Percentiles rank a stretch among this genome's conserved stretches.
Conservation (phyloP, 148 eudicot species). For the Cornus kousa region DNA sequence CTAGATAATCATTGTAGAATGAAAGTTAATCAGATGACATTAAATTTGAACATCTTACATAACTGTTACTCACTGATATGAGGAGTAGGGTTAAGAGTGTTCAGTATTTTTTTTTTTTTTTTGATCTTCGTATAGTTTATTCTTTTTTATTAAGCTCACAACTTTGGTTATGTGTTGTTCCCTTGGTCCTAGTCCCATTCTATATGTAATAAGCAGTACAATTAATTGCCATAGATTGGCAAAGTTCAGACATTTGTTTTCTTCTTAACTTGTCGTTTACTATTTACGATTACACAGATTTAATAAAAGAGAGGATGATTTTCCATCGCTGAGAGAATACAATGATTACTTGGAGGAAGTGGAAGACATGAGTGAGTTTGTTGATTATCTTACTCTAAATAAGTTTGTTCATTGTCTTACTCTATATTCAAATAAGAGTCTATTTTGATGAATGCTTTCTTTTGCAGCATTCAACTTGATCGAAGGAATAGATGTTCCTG, state of each 20-base stretch:
- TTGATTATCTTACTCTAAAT: neutral
- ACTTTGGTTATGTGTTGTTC: neutral
- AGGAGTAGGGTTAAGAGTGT: no score
- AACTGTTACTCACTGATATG: no score
- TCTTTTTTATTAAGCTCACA: neutral
- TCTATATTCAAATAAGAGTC: neutral
- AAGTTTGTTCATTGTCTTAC: neutral
- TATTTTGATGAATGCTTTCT: constrained; percentile 11
- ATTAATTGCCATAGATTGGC: neutral
- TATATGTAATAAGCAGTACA: neutral
- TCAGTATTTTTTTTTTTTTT: no score
- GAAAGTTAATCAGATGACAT: neutral
- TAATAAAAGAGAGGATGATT: constrained; percentile 92
- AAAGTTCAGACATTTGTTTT: constrained; percentile 2
- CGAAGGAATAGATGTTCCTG: constrained; percentile 80
- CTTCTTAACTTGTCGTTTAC: neutral
- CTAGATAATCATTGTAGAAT: constrained; percentile 2
- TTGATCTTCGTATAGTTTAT: neutral
- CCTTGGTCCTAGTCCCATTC: neutral
- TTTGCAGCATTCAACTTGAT: constrained; percentile 65
- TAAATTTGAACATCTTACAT: neutral
- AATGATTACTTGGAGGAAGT: constrained; percentile 97
- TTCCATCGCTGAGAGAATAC: constrained; percentile 74
- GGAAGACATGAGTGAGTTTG: constrained; percentile 86
- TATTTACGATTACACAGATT: constrained; percentile 40